Conservation (phyloP, 495 filamentous ascomycete species). For the Tuber aestivum region DNA sequence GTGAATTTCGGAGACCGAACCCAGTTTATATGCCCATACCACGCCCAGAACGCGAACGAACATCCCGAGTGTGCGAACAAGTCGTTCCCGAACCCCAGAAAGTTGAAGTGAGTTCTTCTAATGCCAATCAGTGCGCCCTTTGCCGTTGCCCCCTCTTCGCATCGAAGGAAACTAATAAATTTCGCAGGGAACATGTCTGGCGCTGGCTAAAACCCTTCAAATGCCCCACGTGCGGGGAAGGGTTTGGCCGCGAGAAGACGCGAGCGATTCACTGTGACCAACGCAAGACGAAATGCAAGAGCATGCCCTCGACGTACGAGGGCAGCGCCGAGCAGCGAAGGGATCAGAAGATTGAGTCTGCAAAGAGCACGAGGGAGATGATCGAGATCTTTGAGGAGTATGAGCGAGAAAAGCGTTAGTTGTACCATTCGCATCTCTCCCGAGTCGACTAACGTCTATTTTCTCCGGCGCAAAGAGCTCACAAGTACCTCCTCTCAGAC, state of each 20-base stretch:
- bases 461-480: slow-evolving; percentile 13
- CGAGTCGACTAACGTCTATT: slow-evolving; percentile 10
- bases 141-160: neutral
- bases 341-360: slow-evolving; percentile 30
- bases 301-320: slow-evolving; percentile 24
- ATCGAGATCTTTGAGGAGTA: slow-evolving; percentile 36
- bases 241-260: slow-evolving; percentile 42
- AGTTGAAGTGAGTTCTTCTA: slow-evolving; percentile 35
- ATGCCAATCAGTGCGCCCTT: neutral
- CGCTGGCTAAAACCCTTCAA: slow-evolving; percentile 40
- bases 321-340: slow-evolving; percentile 28
- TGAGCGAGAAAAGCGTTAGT: slow-evolving; percentile 33
- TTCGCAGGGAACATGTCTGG: slow-evolving; percentile 41
- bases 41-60: slow-evolving; percentile 10
- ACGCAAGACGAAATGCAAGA: slow-evolving; percentile 39
- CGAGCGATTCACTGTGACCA: slow-evolving; percentile 37
- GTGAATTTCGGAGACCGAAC: slow-evolving; percentile 17
- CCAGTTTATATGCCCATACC: slow-evolving; percentile 33
- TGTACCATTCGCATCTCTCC: neutral
- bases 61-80: slow-evolving; percentile 34
- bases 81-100: slow-evolving; percentile 40
- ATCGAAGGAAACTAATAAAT: slow-evolving; percentile 13
- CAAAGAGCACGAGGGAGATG: slow-evolving; percentile 40
- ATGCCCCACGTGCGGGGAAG: slow-evolving; percentile 33
- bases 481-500: slow-evolving; percentile 11